Evolutionary conservation across 306 rosid genomes (phyloP).

Genomic region (Vigna mungo): DNA sequence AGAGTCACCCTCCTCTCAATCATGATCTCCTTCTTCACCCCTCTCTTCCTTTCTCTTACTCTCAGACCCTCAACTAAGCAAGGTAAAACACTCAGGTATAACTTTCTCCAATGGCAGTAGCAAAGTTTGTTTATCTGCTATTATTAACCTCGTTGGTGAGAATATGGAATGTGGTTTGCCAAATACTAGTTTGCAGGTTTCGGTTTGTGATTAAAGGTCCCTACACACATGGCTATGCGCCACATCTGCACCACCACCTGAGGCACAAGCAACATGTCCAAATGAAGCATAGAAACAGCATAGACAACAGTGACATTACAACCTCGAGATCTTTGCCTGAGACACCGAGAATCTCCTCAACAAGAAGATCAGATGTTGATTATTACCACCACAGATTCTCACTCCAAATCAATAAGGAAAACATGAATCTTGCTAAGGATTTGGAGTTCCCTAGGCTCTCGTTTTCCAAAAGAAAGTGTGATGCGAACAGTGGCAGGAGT

Average conservation of each 20-base stretch:
- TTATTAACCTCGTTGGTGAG: too few species aligned
- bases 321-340: slow-evolving; percentile 72
- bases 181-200: too few species aligned
- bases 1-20: too few species aligned
- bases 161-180: too few species aligned
- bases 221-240: slow-evolving; percentile 39
- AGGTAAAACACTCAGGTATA: too few species aligned
- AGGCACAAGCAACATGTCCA: slow-evolving; percentile 43
- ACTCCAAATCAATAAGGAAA: slow-evolving; percentile 83
- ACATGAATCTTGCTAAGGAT: slow-evolving; percentile 46
- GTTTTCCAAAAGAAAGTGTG: slow-evolving; percentile 51
- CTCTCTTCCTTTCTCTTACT: too few species aligned
- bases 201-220: too few species aligned
- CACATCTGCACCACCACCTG: slow-evolving; percentile 37
- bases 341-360: slow-evolving; percentile 70
- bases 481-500: slow-evolving; percentile 44
- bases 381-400: slow-evolving; percentile 83
- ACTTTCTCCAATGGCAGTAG: too few species aligned
- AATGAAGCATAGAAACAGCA: slow-evolving; percentile 48
- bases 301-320: slow-evolving; percentile 42
- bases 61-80: too few species aligned
- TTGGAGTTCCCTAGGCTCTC: slow-evolving; percentile 60
- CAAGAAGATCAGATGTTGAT: slow-evolving; percentile 79
- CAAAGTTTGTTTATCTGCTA: too few species aligned
- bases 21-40: too few species aligned